These are phyloP conservation scores for Xerocomus alliaceus DNA, from an alignment of 1,284 basidiomycete species.

Conservation along the genomic window DNA sequence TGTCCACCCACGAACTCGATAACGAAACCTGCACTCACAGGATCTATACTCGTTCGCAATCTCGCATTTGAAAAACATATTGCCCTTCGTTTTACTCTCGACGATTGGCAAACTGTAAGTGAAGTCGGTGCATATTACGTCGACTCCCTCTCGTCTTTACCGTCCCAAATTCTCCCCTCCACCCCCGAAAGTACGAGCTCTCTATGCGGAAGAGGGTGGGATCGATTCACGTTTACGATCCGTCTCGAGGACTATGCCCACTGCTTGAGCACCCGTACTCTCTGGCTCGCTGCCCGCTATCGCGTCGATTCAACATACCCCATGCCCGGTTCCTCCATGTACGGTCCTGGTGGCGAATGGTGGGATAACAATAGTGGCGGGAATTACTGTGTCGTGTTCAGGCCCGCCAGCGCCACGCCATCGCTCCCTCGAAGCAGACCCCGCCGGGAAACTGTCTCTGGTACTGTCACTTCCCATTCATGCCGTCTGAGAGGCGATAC, in stretches of 20 bases:
- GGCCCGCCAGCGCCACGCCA: conserved; percentile 25
- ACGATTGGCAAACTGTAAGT: conserved; percentile 92
- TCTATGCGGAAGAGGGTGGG: conserved; percentile 48
- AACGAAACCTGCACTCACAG: conserved; percentile 51
- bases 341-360: conserved; percentile 57
- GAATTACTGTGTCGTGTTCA: conserved; percentile 80
- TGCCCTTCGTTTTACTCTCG: conserved; percentile 88
- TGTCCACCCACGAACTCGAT: conserved; percentile 28
- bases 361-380: conserved; percentile 90
- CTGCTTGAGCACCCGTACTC: conserved; percentile 66
- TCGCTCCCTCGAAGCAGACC: not conserved
- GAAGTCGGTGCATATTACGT: conserved; percentile 80
- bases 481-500: not conserved
- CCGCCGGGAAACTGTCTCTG: conserved; percentile 30
- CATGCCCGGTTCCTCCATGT: conserved; percentile 53
- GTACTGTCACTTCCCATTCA: conserved; percentile 14
- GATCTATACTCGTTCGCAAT: conserved; percentile 84
- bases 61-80: conserved; percentile 88
- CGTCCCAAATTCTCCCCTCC: conserved; percentile 48
- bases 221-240: conserved; percentile 67
- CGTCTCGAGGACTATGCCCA: conserved; percentile 77
- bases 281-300: conserved; percentile 74
- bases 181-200: conserved; percentile 35
- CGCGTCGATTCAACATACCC: conserved; percentile 41
- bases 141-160: conserved; percentile 55